phyloP scores from a whole-genome alignment of 176 grass and related monocot genomes.

The Panicum miliaceum region DNA sequence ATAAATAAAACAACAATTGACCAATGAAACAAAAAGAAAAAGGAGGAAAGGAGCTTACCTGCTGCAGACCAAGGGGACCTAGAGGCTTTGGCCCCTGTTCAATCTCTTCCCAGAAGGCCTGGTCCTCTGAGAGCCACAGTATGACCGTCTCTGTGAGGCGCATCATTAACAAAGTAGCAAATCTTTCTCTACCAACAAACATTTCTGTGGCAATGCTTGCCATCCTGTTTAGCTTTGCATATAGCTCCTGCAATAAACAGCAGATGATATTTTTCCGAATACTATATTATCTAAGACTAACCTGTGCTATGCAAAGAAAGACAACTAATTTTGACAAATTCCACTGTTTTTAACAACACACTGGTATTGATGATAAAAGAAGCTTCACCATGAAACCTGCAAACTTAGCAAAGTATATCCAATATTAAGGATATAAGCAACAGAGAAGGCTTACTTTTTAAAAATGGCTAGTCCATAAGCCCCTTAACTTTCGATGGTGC shows the following conservation, averaged over 20 bases:
- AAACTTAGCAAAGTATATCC: constrained; percentile 14
- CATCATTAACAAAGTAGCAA: constrained; percentile 83
- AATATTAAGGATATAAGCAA: constrained; percentile 17
- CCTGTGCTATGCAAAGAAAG: not conserved
- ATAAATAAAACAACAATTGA: constrained; percentile 16
- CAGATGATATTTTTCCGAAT: constrained; percentile 9
- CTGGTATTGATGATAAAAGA: not conserved
- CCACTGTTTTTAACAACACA: not conserved
- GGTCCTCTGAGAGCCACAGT: constrained; percentile 85
- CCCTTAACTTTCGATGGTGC: not conserved
- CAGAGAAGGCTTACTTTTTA: not conserved
- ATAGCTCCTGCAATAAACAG: constrained; percentile 67
- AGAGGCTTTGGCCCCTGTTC: constrained; percentile 67
- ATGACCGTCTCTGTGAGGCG: constrained; percentile 85
- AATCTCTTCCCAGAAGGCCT: constrained; percentile 91
- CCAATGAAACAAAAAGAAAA: constrained; percentile 20
- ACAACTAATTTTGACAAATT: not conserved
- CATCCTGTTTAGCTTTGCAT: constrained; percentile 80
- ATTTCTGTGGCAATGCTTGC: constrained; percentile 76
- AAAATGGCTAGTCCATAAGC: not conserved
- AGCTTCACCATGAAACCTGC: constrained; percentile 7
- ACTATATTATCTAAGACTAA: not conserved
- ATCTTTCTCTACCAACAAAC: constrained; percentile 91
- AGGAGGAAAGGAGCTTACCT: constrained; percentile 46
- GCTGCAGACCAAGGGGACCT: constrained; percentile 75